Evolutionary conservation across 2,329 filamentous ascomycete genomes (phyloP), one percentile per base, ranked within the genome.

Genomic region (Phaeosphaeriaceae sp.): DNA sequence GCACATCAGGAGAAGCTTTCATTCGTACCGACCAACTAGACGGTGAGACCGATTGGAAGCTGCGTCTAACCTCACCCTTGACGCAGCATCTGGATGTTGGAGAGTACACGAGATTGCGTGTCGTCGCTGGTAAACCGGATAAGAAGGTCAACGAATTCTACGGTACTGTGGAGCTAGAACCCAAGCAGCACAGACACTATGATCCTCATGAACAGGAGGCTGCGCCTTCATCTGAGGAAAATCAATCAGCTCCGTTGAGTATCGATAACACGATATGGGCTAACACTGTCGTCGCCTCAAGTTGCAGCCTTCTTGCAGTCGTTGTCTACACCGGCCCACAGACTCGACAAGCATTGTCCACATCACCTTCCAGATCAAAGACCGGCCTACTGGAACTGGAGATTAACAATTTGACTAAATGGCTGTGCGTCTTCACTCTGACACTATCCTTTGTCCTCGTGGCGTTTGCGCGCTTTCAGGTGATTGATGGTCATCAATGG

Each of bases 181-280:
- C 86, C 0, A 84, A 74, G 43, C 50, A 77, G 70, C 51, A 75
- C 74, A 55, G 77, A 76, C 59, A 81, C 72, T 55, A 81, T 77
- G 66, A 81, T 66, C 63, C 77, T 6, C 72, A 70, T 46, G 63
- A 68, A 11, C 40, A 61, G 16, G 67, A 72, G 36, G 52, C 58
- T 16, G 44, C 56, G 3, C 20, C 58, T 12, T 43, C 49, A 8
- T 15, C 56, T 1, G 46, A 50, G 30, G 50, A 67, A 29, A 42
- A 49, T 3, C 83, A 83, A 49, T 89, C 88, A 4, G 84, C 87
- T 2, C 86, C 92, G 1, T 79, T 99, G 30, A 90, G 85, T 1
- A 97, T 99, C 55, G 94, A 99, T 74, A 97, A 99, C 68, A 97
- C 94, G 6, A 94, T 95, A 8, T 99, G 95, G 94, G 93, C 93